Base-by-base conservation (phyloP, 306 rosid species). In the Delonix regia region DNA sequence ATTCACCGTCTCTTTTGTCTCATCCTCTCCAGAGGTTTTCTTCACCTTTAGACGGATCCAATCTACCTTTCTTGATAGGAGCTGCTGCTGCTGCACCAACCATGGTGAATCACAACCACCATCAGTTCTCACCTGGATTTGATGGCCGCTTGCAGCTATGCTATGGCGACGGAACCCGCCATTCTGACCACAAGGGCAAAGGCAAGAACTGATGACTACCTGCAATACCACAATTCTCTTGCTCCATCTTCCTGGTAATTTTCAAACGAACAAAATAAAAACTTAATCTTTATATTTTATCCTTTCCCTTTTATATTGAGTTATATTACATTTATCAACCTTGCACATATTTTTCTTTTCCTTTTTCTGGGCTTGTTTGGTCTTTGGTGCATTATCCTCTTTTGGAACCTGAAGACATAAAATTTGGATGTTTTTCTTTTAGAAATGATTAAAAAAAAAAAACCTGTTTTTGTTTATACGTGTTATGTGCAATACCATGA, bases 141-240 rank as follows among this genome's bases (percentile, higher is more conserved):
- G 92, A 87, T 78, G 90, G 82, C 74, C 82, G 91, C 71, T 80
- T 91, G 85, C 97, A 93, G 48, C 96, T 90, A 64, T 86, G 61
- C 81, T 89, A 91, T 72, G 87, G 88, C 6, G 97, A 91, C 38
- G 90, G 87, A 64, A 84, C 56, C 82, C 90, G 85, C 39, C 89
- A 88, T 71, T 87, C 94, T 22, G 97, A 93, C 73, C 93, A 88
- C 60, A 93, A 93, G 85, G 92, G 86, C 15, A 91, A 91, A 67
- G 80, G 87, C 79, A 90, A 90, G 86, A 91, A 91, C 90, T 91
- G 85, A 85, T 91, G 83, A 82, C 71, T 74, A 44, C 72, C 38
- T 63, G 34, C 77, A 64, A 66, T 30, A 39, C 41, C 47, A 44
- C 73, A 65, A 76, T 69, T 61, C 81, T 49, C 52, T 65, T 25